A percentile compares a stretch with the other conserved stretches of the same genome.
These are phyloP conservation scores for Aspergillus floridensis DNA, from an alignment of 2,329 filamentous ascomycete species.

Conservation along the genomic window DNA sequence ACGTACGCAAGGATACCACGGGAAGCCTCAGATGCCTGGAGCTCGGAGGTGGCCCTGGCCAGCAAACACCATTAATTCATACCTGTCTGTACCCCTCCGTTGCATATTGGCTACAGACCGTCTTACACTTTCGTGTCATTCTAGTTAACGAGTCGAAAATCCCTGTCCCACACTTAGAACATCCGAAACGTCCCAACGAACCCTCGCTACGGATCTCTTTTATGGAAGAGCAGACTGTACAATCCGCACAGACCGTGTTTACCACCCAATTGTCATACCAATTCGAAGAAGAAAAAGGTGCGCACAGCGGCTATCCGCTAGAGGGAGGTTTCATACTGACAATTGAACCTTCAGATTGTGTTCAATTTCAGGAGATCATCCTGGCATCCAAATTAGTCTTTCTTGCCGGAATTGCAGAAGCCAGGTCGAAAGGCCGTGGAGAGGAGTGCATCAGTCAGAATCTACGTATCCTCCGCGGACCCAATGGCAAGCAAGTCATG, in stretches of 20 bases:
- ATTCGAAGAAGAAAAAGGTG: conserved; percentile 44
- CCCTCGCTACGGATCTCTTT: conserved; percentile 41
- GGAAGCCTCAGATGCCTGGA: conserved; percentile 38
- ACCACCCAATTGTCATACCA: conserved; percentile 42
- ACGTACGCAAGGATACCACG: conserved; percentile 39
- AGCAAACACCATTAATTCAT: conserved; percentile 38
- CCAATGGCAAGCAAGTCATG: conserved; percentile 36
- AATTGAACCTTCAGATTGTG: conserved; percentile 31
- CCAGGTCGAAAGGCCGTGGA: conserved; percentile 44
- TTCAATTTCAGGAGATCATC: conserved; percentile 42
- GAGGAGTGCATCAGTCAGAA: conserved; percentile 48
- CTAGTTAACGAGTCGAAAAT: conserved; percentile 38
- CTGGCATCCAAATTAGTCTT: conserved; percentile 40
- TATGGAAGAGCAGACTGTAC: conserved; percentile 44
- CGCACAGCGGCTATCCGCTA: neutral
- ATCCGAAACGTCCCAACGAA: conserved; percentile 37
- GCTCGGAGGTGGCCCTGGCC: conserved; percentile 37
- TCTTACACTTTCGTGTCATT: neutral
- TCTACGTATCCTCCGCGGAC: conserved; percentile 37
- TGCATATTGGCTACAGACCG: neutral
- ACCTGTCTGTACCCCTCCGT: conserved; percentile 31
- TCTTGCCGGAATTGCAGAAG: conserved; percentile 43
- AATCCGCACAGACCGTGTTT: conserved; percentile 38
- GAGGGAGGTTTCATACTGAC: conserved; percentile 6
- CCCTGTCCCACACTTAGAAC: conserved; percentile 44